Evolutionary conservation across 179 eudicot genomes (phyloP).

Genomic region (Camellia oleifera): DNA sequence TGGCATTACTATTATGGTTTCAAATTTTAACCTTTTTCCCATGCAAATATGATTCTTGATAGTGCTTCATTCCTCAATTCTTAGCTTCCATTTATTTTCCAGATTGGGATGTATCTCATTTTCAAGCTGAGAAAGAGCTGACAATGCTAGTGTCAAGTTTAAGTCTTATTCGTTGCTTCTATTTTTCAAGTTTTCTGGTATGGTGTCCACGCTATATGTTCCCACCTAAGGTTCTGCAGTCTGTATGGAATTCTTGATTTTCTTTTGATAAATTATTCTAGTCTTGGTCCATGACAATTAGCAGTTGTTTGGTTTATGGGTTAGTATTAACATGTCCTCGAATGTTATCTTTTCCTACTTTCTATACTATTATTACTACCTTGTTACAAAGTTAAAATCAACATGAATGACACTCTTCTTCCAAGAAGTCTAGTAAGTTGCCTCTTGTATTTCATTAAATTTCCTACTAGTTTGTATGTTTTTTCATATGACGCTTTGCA

Average conservation of each 20-base stretch:
- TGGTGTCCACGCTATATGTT: not conserved
- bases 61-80: not conserved
- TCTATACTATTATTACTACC: not conserved
- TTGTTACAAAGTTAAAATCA: not conserved
- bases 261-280: not conserved
- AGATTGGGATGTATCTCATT: not conserved
- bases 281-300: not conserved
- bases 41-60: not conserved
- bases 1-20: not conserved
- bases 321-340: not conserved
- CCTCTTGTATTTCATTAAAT: not conserved
- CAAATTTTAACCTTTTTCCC: not conserved
- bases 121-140: not conserved
- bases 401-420: not conserved
- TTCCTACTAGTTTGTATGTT: not conserved
- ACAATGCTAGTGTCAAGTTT: not conserved
- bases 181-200: not conserved
- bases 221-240: not conserved
- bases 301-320: not conserved
- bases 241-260: not conserved
- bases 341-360: not conserved
- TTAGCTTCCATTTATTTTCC: not conserved
- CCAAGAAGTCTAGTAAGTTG: not conserved
- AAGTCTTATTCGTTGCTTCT: not conserved
- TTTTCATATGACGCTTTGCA: conserved; percentile 1